Conservation (phyloP, 2,329 filamentous ascomycete species). For the Periconia macrospinosa region DNA sequence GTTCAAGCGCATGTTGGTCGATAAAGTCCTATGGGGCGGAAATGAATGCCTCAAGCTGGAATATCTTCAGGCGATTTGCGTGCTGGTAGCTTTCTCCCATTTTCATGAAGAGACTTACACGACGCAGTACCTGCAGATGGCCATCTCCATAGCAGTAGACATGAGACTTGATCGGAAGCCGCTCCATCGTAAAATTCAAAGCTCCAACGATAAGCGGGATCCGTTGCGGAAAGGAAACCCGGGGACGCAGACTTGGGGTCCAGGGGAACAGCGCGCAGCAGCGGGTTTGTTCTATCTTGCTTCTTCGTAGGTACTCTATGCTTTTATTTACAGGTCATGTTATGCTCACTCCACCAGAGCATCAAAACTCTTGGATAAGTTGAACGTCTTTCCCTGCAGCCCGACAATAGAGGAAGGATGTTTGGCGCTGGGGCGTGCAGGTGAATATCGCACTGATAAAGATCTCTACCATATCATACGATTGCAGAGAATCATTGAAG, state of each 20-base stretch:
- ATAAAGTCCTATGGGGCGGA: slow-evolving; percentile 33
- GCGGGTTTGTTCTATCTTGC: slow-evolving; percentile 50
- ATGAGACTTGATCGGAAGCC: slow-evolving; percentile 32
- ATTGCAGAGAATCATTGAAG: slow-evolving; percentile 45
- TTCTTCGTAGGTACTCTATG: slow-evolving; percentile 39
- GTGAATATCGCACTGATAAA: slow-evolving; percentile 38
- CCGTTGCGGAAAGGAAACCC: slow-evolving; percentile 16
- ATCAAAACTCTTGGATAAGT: slow-evolving; percentile 43
- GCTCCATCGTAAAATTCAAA: slow-evolving; percentile 16
- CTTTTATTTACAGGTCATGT: neutral
- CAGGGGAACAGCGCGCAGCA: slow-evolving; percentile 49
- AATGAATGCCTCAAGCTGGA: slow-evolving; percentile 28
- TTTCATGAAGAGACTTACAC: slow-evolving; percentile 33
- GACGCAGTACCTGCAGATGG: slow-evolving; percentile 35
- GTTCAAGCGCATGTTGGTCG: slow-evolving; percentile 32
- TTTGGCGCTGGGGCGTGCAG: slow-evolving; percentile 32
- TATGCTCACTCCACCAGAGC: slow-evolving; percentile 28
- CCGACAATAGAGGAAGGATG: slow-evolving; percentile 44
- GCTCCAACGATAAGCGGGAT: slow-evolving; percentile 25
- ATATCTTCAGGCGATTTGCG: slow-evolving; percentile 31
- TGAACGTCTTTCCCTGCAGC: slow-evolving; percentile 39
- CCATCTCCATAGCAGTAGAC: slow-evolving; percentile 35
- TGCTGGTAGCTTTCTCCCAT: slow-evolving; percentile 35
- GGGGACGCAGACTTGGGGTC: slow-evolving; percentile 27
- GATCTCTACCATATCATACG: slow-evolving; percentile 41